A percentile compares a stretch with the other conserved stretches of the same genome.
phyloP scores from a whole-genome alignment of 106 monocot species.

The Allium fistulosum region DNA sequence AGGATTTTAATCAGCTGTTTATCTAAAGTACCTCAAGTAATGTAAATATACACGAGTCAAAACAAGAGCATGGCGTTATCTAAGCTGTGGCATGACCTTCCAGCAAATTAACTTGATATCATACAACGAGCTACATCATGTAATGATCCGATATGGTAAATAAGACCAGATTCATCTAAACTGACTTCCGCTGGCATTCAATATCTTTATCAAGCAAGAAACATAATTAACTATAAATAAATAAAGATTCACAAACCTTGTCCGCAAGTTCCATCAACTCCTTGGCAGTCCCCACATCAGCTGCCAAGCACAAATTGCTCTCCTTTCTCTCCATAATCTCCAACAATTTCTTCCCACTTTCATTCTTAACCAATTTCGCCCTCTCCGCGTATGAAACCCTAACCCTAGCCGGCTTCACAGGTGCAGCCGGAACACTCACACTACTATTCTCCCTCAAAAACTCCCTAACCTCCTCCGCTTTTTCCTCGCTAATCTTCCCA shows the following conservation, averaged over 20 bases:
- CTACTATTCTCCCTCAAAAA: constrained; percentile 63
- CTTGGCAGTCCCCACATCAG: constrained; percentile 74
- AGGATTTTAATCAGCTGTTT: no score
- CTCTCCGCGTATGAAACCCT: constrained; percentile 59
- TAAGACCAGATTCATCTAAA: no score
- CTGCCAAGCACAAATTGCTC: constrained; percentile 84
- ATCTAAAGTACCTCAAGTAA: no score
- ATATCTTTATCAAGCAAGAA: no score
- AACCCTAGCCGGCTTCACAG: constrained; percentile 5
- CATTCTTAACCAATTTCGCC: constrained; percentile 62
- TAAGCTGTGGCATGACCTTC: no score
- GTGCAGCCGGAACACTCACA: constrained; percentile 41
- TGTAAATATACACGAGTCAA: no score
- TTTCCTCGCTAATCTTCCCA: constrained; percentile 51
- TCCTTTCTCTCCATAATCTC: constrained; percentile 89
- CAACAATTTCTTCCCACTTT: constrained; percentile 66
- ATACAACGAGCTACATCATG: no score
- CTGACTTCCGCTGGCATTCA: no score
- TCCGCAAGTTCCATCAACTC: constrained; percentile 77
- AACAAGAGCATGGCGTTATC: no score
- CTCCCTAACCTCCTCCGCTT: constrained; percentile 43
- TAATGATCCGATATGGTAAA: no score
- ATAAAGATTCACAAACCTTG: constrained; percentile 31
- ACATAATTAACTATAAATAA: no score
- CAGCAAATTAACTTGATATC: no score